phyloP scores from a whole-genome alignment of 2,329 filamentous ascomycete genomes.

The Penicillium sp. region DNA sequence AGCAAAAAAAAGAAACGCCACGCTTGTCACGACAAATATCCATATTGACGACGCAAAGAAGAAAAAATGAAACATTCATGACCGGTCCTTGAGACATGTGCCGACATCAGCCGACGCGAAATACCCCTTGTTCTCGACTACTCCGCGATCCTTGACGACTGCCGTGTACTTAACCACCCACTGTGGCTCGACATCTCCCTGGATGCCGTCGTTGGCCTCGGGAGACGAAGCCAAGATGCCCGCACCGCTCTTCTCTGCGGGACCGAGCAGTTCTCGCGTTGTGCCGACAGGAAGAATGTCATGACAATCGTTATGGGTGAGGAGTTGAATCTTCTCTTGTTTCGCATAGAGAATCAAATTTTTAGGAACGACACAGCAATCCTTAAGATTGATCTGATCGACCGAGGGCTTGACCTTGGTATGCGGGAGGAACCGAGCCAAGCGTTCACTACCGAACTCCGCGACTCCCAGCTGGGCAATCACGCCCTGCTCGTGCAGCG shows the following conservation, averaged over 20 bases:
- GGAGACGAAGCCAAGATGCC: slow-evolving; percentile 69
- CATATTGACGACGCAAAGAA: background rate
- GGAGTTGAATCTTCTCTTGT: slow-evolving; percentile 75
- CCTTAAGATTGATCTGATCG: slow-evolving; percentile 92
- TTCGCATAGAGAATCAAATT: slow-evolving; percentile 83
- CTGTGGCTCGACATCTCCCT: slow-evolving; percentile 77
- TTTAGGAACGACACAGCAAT: slow-evolving; percentile 94
- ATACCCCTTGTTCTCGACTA: slow-evolving; percentile 98
- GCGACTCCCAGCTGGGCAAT: slow-evolving; percentile 79
- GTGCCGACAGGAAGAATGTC: slow-evolving; percentile 87
- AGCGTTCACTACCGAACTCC: slow-evolving; percentile 84
- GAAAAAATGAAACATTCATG: slow-evolving; percentile 19
- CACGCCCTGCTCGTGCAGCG: slow-evolving; percentile 66
- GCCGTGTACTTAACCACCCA: slow-evolving; percentile 99
- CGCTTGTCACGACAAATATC: slow-evolving; percentile 22
- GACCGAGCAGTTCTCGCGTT: slow-evolving; percentile 76
- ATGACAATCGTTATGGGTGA: slow-evolving; percentile 92
- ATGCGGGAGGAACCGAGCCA: slow-evolving; percentile 71
- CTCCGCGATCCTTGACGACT: slow-evolving; percentile 86
- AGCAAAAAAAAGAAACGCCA: slow-evolving; percentile 19
- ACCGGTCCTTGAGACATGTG: slow-evolving; percentile 41
- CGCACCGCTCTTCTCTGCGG: slow-evolving; percentile 69
- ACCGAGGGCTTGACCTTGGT: slow-evolving; percentile 74
- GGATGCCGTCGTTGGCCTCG: slow-evolving; percentile 56
- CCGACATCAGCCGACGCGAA: slow-evolving; percentile 80